Evolutionary conservation across 164 flowering plant genomes (phyloP).

Genomic region (Magnolia sinica): DNA sequence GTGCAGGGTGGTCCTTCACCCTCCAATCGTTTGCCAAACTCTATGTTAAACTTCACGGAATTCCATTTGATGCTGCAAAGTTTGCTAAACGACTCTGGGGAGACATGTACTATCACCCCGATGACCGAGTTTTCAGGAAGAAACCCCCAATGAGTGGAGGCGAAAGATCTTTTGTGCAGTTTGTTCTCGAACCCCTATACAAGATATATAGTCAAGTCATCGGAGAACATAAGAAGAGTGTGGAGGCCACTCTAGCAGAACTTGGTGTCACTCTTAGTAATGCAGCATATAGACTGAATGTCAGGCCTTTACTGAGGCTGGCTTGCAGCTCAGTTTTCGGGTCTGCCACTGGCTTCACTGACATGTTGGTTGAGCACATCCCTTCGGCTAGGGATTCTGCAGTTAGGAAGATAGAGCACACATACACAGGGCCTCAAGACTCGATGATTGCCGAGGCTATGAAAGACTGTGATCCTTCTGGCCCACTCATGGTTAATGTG

Average conservation of each 20-base stretch:
- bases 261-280: slow-evolving; percentile 92
- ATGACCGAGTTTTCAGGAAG: slow-evolving; percentile 59
- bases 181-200: slow-evolving; percentile 93
- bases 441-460: slow-evolving; percentile 61
- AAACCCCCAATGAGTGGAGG: slow-evolving; percentile 77
- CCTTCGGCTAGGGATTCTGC: slow-evolving; percentile 95
- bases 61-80: slow-evolving; percentile 81
- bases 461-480: slow-evolving; percentile 81
- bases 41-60: slow-evolving; percentile 89
- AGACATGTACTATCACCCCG: slow-evolving; percentile 79
- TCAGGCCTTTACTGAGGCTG: slow-evolving; percentile 83
- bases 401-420: slow-evolving; percentile 73
- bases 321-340: slow-evolving; percentile 99
- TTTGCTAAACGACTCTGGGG: slow-evolving; percentile 99
- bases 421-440: slow-evolving; percentile 79
- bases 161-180: slow-evolving; percentile 93
- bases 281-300: slow-evolving; percentile 86
- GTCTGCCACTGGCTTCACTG: slow-evolving; percentile 93
- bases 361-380: slow-evolving; percentile 91
- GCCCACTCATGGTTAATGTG: slow-evolving; percentile 92
- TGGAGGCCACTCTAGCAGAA: slow-evolving; percentile 88
- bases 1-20: slow-evolving; percentile 98
- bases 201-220: slow-evolving; percentile 95
- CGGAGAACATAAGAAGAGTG: slow-evolving; percentile 98
- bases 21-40: slow-evolving; percentile 93